Evolutionary conservation across 2,329 filamentous ascomycete species (phyloP).

Genomic region (Purpureocillium takamizusanense): DNA sequence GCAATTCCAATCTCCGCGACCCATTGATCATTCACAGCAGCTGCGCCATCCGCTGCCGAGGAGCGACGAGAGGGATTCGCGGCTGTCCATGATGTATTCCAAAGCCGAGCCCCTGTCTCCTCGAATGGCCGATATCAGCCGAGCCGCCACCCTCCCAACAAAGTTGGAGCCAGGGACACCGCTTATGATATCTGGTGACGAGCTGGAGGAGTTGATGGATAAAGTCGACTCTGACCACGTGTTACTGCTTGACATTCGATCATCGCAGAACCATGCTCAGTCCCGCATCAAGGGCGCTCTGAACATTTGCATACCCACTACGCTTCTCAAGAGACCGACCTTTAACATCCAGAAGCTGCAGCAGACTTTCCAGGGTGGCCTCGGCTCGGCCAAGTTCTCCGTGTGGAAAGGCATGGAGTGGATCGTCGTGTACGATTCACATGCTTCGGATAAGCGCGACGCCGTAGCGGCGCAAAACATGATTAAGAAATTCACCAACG

Average conservation of each 20-base stretch:
- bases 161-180: conserved; percentile 36
- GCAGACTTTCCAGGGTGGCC: conserved; percentile 70
- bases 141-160: conserved; percentile 44
- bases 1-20: conserved; percentile 29
- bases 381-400: conserved; percentile 63
- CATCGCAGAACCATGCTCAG: conserved; percentile 70
- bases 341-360: conserved; percentile 84
- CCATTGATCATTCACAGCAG: conserved; percentile 15
- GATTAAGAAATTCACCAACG: conserved; percentile 82
- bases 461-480: conserved; percentile 75
- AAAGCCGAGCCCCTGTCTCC: conserved; percentile 29
- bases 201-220: conserved; percentile 49
- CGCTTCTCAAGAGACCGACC: conserved; percentile 78
- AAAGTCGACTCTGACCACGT: conserved; percentile 30
- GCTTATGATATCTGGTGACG: conserved; percentile 41
- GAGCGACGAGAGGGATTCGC: conserved; percentile 42
- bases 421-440: conserved; percentile 81
- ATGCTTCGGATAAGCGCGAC: conserved; percentile 70
- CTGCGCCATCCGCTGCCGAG: conserved; percentile 24
- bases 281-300: conserved; percentile 72
- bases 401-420: conserved; percentile 65
- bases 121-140: conserved; percentile 13
- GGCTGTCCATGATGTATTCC: conserved; percentile 44
- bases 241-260: conserved; percentile 76
- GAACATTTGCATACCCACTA: conserved; percentile 92